Conservation (phyloP, 2,329 filamentous ascomycete genomes). For the Talaromyces rugulosus region DNA sequence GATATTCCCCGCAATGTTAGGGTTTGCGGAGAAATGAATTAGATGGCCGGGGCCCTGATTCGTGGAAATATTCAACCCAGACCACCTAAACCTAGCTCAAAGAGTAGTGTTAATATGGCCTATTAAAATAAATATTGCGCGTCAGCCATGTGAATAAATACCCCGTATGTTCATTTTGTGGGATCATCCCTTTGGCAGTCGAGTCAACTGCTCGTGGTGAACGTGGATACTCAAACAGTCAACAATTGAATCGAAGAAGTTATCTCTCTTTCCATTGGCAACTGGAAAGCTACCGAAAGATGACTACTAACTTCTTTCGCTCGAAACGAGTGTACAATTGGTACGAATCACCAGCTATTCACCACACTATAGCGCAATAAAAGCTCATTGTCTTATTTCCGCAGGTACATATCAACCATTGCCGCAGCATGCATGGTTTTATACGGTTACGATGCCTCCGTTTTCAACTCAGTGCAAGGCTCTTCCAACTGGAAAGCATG, state of each 20-base stretch:
- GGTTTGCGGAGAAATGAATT: not conserved
- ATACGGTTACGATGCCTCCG: slow-evolving; percentile 70
- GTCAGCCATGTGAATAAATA: not conserved
- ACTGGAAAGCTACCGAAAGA: not conserved
- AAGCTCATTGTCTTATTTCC: not conserved
- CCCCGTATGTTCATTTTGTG: not conserved
- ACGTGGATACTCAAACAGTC: not conserved
- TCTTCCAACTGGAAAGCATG: slow-evolving; percentile 63
- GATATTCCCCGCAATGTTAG: not conserved
- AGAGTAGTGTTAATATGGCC: not conserved
- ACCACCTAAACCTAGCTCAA: not conserved
- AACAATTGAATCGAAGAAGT: not conserved
- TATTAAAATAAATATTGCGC: not conserved
- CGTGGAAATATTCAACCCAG: not conserved
- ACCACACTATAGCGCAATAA: not conserved
- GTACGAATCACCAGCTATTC: not conserved
- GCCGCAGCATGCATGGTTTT: slow-evolving; percentile 71
- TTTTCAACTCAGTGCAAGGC: slow-evolving; percentile 68
- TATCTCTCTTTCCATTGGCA: not conserved
- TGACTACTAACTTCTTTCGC: not conserved
- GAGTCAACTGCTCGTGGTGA: not conserved
- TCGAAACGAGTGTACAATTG: slow-evolving; percentile 10
- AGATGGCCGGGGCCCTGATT: not conserved
- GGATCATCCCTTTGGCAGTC: not conserved
- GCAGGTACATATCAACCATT: slow-evolving; percentile 63